phyloP scores from a whole-genome alignment of 208 protist genomes.

The Acanthamoeba sp. region DNA sequence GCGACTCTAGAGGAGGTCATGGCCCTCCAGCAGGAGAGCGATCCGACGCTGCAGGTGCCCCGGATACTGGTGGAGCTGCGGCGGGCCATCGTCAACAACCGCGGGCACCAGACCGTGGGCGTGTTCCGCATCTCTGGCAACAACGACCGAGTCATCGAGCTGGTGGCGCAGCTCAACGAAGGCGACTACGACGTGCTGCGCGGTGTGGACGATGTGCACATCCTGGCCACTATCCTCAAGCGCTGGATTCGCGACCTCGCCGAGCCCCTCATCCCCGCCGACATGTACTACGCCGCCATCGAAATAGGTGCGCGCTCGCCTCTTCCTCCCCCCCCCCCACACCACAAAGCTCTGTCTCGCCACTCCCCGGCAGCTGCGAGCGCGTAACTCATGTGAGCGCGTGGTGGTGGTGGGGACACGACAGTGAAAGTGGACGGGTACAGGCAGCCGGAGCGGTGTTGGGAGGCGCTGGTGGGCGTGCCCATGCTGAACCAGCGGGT shows the following conservation, averaged over 20 bases:
- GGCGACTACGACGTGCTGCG: constrained; percentile 43
- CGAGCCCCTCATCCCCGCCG: constrained; percentile 54
- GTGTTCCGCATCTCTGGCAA: constrained; percentile 64
- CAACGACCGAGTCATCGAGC: constrained; percentile 53
- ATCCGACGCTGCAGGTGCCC: constrained; percentile 13
- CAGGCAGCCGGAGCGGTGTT: constrained; percentile 6
- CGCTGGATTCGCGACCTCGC: constrained; percentile 43
- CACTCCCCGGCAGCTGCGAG: no score
- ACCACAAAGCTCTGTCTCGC: neutral
- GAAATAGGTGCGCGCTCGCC: neutral
- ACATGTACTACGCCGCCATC: constrained; percentile 36
- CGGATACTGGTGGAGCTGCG: constrained; percentile 45
- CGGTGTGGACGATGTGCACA: constrained; percentile 63
- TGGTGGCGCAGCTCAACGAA: constrained; percentile 30
- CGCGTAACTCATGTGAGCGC: no score
- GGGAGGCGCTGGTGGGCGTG: neutral
- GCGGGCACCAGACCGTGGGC: constrained; percentile 40
- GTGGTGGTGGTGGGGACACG: no score
- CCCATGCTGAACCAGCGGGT: constrained; percentile 15
- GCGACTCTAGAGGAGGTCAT: constrained; percentile 9
- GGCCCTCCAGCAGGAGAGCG: constrained; percentile 55
- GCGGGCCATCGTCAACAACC: constrained; percentile 23
- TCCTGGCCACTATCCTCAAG: constrained; percentile 69
- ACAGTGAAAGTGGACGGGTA: constrained; percentile 49
- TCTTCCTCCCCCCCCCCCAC: neutral